Conservation (phyloP, 2,329 filamentous ascomycete genomes). For the Huntiella moniliformis region DNA sequence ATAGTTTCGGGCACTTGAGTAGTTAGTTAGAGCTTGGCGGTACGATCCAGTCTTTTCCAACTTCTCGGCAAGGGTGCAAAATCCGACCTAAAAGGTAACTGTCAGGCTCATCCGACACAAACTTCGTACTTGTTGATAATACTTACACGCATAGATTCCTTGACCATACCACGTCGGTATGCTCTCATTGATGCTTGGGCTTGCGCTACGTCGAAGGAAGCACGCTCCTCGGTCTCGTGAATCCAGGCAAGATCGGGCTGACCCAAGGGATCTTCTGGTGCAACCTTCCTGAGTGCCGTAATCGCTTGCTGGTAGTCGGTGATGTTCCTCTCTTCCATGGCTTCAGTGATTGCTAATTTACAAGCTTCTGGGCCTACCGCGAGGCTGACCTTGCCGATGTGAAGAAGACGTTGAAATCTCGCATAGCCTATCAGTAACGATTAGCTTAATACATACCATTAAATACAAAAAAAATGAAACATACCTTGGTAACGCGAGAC, state of each 20-base stretch:
- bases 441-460: neutral
- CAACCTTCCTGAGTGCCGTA: slow-evolving; percentile 41
- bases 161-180: slow-evolving; percentile 19
- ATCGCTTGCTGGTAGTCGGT: slow-evolving; percentile 50
- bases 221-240: too few relatives aligned
- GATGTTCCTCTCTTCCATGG: slow-evolving; percentile 59
- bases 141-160: too few relatives aligned
- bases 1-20: slow-evolving; percentile 73
- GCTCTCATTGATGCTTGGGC: neutral
- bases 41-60: slow-evolving; percentile 64
- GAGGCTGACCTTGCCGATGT: slow-evolving; percentile 64
- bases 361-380: slow-evolving; percentile 64
- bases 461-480: slow-evolving; percentile 11
- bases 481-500: slow-evolving; percentile 73
- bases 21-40: slow-evolving; percentile 54
- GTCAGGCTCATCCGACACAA: too few relatives aligned
- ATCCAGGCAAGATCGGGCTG: neutral
- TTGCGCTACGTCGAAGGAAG: too few relatives aligned
- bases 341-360: slow-evolving; percentile 55
- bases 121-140: too few relatives aligned
- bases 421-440: slow-evolving; percentile 43
- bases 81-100: slow-evolving; percentile 45
- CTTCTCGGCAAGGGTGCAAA: slow-evolving; percentile 78
- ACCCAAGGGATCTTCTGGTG: slow-evolving; percentile 40
- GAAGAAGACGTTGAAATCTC: slow-evolving; percentile 58